Base-by-base conservation (phyloP, 2,329 filamentous ascomycete genomes). In the Ophiostoma ulmi region DNA sequence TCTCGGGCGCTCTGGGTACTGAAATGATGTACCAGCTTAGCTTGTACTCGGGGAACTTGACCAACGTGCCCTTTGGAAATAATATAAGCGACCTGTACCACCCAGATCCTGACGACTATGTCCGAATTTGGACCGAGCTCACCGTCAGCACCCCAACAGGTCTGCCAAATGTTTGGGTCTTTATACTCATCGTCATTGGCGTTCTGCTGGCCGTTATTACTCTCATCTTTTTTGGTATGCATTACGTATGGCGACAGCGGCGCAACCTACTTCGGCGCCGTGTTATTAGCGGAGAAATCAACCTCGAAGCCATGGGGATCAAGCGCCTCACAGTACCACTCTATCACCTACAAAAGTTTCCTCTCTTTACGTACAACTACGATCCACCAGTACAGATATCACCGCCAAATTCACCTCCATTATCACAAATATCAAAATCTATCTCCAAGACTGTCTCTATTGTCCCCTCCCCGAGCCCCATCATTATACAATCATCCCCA, bases 251-350 rank as follows among this genome's bases (percentile, higher is more conserved):
- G 77, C 86, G 88, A 48, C 85, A 87, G 67, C 88, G 93, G 39
- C 88, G 94, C 10, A 84, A 84, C 35, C 83, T 83, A 1, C 81
- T 98, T 13, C 87, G 88, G 68, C 85, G 87, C 67, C 88, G 93
- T 14, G 90, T 97, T 20, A 84, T 87, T 71, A 84, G 83, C 8
- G 94, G 94, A 69, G 91, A 97, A 75, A 89, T 97, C 26, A 92
- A 97, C 76, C 83, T 97, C 3, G 94, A 97, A 79, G 88, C 88
- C 2, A 85, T 97, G 74, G 94, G 93, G 1, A 92, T 97, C 75
- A 94, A 92, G 77, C 87, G 91, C 17, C 80, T 97, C 35, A 92
- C 87, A 1, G 91, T 97, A 0, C 93, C 94, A 0, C 82, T 85
- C 65, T 81, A 88, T 10, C 83, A 93, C 55, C 84, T 98, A 35